These are phyloP conservation scores for Chlamydomonas eustigma DNA, from an alignment of 139 green algal species.

Conservation along the genomic window DNA sequence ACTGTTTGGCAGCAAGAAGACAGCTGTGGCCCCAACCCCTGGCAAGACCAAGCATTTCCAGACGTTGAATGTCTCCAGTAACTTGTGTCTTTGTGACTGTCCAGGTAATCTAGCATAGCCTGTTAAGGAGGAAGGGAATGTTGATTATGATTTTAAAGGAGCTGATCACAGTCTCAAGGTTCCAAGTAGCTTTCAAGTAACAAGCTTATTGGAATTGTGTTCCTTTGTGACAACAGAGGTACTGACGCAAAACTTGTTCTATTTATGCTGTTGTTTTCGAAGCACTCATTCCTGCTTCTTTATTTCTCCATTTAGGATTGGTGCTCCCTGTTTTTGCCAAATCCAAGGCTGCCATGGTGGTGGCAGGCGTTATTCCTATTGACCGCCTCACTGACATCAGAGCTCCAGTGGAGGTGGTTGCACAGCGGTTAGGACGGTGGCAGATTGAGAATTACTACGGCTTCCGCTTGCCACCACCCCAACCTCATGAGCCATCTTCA, in stretches of 20 bases:
- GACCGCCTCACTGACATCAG: constrained; percentile 91
- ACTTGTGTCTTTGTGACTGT: constrained; percentile 56
- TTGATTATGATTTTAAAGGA: too few species aligned
- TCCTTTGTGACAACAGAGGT: too few species aligned
- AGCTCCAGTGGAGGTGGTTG: constrained; percentile 68
- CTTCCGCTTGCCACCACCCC: constrained; percentile 54
- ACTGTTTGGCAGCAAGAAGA: constrained; percentile 93
- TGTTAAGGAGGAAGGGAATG: too few species aligned
- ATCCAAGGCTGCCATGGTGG: constrained; percentile 93
- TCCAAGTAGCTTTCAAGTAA: too few species aligned
- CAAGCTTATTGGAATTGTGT: too few species aligned
- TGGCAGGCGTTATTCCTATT: constrained; percentile 93
- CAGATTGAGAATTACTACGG: constrained; percentile 76
- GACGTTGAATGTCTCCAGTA: constrained; percentile 80
- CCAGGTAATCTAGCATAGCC: constrained; percentile 17
- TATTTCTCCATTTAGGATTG: constrained; percentile 67
- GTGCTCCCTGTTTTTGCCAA: constrained; percentile 90
- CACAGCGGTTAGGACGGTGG: constrained; percentile 35
- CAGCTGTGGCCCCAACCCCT: constrained; percentile 88
- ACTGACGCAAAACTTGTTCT: too few species aligned
- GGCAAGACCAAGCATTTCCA: constrained; percentile 99
- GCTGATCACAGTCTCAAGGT: too few species aligned
- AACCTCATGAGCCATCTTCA: constrained; percentile 9
- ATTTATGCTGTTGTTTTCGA: too few species aligned
- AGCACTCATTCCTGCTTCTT: too few species aligned